Evolutionary conservation across 495 filamentous ascomycete species (phyloP), one percentile per base, ranked within the genome.

Genomic region (Lentithecium fluviatile): DNA sequence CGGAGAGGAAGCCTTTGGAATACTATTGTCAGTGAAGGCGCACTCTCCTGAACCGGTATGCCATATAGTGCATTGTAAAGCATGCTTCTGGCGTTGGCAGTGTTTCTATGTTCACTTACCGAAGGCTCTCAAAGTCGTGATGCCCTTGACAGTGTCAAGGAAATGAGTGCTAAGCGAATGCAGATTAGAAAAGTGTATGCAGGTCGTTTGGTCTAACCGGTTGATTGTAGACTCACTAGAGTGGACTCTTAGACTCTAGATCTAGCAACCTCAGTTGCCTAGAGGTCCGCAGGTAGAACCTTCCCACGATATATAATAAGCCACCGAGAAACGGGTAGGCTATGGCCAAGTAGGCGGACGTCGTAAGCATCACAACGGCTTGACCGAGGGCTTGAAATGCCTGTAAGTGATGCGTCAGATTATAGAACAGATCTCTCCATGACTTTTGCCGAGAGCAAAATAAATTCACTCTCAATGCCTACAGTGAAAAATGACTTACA

Each of bases 321-420:
- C 26, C 45, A 17, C 43, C 45, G 26, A 58, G 32, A 29, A 58
- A 23, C 17, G 55, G 55, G 37, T 58, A 58, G 25, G 23, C 29
- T 37, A 58, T 58, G 51, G 66, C 65, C 46, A 76, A 42, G 60
- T 64, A 74, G 29, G 69, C 52, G 25, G 68, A 60, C 62, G 63
- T 53, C 49, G 50, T 60, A 26, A 70, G 64, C 29, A 78, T 73
- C 40, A 77, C 68, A 20, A 48, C 69, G 17, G 63, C 74, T 62
- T 50, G 67, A 17, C 62, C 77, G 11, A 69, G 20, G 13, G 29
- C 45, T 50, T 59, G 56, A 59, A 36, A 49, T 42, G 43, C 12
- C 55, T 21, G 7, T 32, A 10, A 32, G 4, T 32, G 3, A 3
- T 32, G 29, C 29, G 29, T 32, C 29, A 32, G 29, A 32, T 10